A percentile compares a stretch with the other conserved stretches of the same genome.
These are phyloP conservation scores for Aspergillus kassunensis DNA, from an alignment of 495 filamentous ascomycete species.

Conservation along the genomic window DNA sequence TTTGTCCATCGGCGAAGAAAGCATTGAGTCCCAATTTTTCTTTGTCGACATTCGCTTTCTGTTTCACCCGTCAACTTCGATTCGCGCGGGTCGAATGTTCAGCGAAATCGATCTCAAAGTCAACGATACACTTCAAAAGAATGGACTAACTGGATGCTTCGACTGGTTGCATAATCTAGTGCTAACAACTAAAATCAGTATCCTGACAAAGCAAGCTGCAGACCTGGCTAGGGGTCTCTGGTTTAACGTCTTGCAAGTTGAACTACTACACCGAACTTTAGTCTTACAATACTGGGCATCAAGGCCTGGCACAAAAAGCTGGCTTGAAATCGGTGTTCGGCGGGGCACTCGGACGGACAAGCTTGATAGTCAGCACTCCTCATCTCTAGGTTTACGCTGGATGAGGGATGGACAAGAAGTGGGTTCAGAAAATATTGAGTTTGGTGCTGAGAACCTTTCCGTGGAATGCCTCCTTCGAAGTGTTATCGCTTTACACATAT, in stretches of 20 bases:
- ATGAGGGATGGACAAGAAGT: conserved; percentile 76
- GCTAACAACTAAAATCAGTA: conserved; percentile 80
- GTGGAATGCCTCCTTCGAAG: conserved; percentile 67
- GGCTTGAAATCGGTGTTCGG: conserved; percentile 81
- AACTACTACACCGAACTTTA: conserved; percentile 71
- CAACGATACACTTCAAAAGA: conserved; percentile 60
- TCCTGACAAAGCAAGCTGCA: conserved; percentile 70
- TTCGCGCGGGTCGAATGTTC: conserved; percentile 56
- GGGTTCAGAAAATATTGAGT: conserved; percentile 55
- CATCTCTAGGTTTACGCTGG: conserved; percentile 71
- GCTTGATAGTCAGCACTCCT: conserved; percentile 21
- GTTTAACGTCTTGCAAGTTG: conserved; percentile 69
- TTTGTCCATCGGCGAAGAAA: conserved; percentile 78
- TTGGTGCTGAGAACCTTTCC: conserved; percentile 64
- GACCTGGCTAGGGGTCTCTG: conserved; percentile 65
- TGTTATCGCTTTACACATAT: conserved; percentile 71
- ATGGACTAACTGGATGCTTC: conserved; percentile 74
- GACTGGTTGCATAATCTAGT: conserved; percentile 79
- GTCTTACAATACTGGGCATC: conserved; percentile 87
- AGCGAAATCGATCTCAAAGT: conserved; percentile 62
- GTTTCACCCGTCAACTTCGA: conserved; percentile 64
- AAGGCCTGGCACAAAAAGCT: conserved; percentile 67
- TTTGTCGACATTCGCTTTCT: conserved; percentile 88
- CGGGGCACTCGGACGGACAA: conserved; percentile 47
- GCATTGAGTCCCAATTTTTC: conserved; percentile 74